phyloP scores from a whole-genome alignment of 805 yeast genomes.

The Teunomyces barrocoloradensis region DNA sequence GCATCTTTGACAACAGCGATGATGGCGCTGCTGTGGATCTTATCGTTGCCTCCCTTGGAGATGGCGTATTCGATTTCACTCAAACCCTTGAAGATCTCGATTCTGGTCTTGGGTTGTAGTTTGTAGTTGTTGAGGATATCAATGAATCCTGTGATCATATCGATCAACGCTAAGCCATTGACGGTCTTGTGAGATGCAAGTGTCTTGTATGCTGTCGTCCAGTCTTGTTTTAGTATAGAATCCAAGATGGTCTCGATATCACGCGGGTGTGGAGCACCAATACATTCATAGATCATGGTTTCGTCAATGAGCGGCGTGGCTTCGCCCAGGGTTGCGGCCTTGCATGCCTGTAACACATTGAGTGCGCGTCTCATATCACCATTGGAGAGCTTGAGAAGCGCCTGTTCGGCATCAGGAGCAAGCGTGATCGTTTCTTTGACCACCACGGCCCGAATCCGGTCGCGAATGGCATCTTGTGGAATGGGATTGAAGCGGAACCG shows the following conservation, averaged over 20 bases:
- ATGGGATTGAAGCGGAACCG: slow-evolving; percentile 91
- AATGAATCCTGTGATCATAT: slow-evolving; percentile 73
- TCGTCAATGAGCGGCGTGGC: slow-evolving; percentile 55
- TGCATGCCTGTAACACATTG: slow-evolving; percentile 91
- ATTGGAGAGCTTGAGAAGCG: slow-evolving; percentile 69
- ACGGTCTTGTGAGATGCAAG: slow-evolving; percentile 60
- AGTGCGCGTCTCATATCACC: slow-evolving; percentile 97
- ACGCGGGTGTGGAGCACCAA: slow-evolving; percentile 92
- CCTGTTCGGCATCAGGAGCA: slow-evolving; percentile 54
- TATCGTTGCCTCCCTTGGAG: slow-evolving; percentile 89
- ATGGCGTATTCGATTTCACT: slow-evolving; percentile 90
- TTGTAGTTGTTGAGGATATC: slow-evolving; percentile 69
- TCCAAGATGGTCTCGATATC: slow-evolving; percentile 76
- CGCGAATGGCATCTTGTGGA: slow-evolving; percentile 60
- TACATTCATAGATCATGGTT: slow-evolving; percentile 85
- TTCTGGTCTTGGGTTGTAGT: slow-evolving; percentile 59
- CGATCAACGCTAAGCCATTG: slow-evolving; percentile 89
- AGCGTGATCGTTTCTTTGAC: slow-evolving; percentile 63
- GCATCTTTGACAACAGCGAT: slow-evolving; percentile 81
- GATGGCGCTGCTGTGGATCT: slow-evolving; percentile 84
- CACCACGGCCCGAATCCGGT: slow-evolving; percentile 67
- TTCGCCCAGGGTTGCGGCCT: slow-evolving; percentile 56
- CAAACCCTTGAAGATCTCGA: slow-evolving; percentile 63
- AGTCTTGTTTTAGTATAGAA: slow-evolving; percentile 80
- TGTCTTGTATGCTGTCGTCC: slow-evolving; percentile 73